phyloP scores from a whole-genome alignment of 1,284 basidiomycete species.

The Nidula niveotomentosa region DNA sequence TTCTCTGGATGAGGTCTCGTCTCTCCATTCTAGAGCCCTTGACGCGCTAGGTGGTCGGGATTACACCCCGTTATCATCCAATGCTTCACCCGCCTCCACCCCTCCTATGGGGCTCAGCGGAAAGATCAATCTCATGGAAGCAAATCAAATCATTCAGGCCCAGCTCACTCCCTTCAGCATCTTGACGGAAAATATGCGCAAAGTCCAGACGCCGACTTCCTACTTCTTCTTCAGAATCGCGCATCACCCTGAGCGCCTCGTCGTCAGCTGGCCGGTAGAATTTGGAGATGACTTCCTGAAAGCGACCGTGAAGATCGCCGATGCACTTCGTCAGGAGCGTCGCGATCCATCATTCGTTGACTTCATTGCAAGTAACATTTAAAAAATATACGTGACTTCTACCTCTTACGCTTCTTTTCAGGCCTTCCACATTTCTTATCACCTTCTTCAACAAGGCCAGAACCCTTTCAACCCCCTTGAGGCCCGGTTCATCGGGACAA shows the following conservation, averaged over 20 bases:
- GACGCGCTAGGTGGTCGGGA: background rate
- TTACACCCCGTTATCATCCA: background rate
- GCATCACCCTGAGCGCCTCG: background rate
- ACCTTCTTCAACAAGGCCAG: background rate
- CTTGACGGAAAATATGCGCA: background rate
- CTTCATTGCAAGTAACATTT: background rate
- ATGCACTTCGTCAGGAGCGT: background rate
- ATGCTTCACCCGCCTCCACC: background rate
- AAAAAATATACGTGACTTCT: background rate
- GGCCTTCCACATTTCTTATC: background rate
- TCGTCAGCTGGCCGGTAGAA: background rate
- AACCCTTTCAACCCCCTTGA: constrained; percentile 1
- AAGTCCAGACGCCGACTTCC: background rate
- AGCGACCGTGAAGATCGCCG: background rate
- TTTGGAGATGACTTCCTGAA: background rate
- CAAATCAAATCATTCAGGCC: background rate
- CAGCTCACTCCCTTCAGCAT: background rate
- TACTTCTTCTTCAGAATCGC: background rate
- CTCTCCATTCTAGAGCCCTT: background rate
- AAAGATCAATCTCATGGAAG: background rate
- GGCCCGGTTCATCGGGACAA: background rate
- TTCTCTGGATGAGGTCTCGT: background rate
- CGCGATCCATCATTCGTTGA: background rate
- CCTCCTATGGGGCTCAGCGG: background rate
- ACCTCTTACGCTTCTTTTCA: background rate